Evolutionary conservation across 805 yeast species (phyloP).

Genomic region (Vanderwaltozyma verrucispora): DNA sequence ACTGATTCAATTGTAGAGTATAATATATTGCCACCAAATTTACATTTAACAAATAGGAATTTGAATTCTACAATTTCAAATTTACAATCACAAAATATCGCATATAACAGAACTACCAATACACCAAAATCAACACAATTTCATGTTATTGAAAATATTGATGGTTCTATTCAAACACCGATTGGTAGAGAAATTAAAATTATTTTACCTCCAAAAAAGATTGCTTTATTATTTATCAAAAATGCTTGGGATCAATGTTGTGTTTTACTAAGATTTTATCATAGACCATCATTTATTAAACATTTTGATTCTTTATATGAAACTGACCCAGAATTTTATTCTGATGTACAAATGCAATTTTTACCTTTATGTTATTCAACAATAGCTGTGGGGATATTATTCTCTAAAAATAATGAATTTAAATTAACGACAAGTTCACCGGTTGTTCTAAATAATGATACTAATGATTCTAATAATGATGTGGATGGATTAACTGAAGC

Average conservation of each 20-base stretch:
- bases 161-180: slow-evolving; percentile 12
- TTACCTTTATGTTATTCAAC: slow-evolving; percentile 76
- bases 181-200: slow-evolving; percentile 46
- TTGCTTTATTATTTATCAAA: slow-evolving; percentile 61
- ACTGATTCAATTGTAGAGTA: background rate
- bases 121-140: slow-evolving; percentile 1
- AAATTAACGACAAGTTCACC: background rate
- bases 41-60: background rate
- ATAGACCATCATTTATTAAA: slow-evolving; percentile 68
- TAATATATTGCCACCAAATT: background rate
- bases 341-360: slow-evolving; percentile 69
- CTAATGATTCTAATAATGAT: background rate
- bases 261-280: slow-evolving; percentile 74
- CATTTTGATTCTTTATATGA: slow-evolving; percentile 70
- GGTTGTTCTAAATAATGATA: background rate
- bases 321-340: slow-evolving; percentile 64
- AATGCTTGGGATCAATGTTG: slow-evolving; percentile 84
- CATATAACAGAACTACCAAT: background rate
- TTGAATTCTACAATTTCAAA: background rate
- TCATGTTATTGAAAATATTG: slow-evolving; percentile 12
- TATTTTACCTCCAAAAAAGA: slow-evolving; percentile 66
- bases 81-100: background rate
- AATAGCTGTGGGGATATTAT: slow-evolving; percentile 78
- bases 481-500: slow-evolving; percentile 4
- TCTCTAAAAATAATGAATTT: slow-evolving; percentile 32